phyloP scores from a whole-genome alignment of 768 basidiomycete genomes.

The Russula dissimulans region DNA sequence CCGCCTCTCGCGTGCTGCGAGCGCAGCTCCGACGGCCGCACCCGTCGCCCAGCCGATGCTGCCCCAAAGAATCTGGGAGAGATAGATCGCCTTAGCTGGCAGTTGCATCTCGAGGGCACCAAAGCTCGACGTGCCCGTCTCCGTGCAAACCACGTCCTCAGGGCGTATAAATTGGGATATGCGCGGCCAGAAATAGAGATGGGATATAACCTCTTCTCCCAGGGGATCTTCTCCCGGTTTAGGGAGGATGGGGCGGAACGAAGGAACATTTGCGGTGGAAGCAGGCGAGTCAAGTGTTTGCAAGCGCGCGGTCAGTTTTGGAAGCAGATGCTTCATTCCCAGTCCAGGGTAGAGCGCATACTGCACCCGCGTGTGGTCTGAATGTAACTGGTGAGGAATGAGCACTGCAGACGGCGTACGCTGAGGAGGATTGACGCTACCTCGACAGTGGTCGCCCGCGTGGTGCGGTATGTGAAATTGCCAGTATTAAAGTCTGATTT shows the following conservation, averaged over 20 bases:
- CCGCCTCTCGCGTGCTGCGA: slow-evolving; percentile 61
- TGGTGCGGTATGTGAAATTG: slow-evolving; percentile 71
- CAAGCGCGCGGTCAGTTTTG: slow-evolving; percentile 53
- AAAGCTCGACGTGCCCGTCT: slow-evolving; percentile 85
- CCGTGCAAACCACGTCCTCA: slow-evolving; percentile 72
- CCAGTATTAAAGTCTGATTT: slow-evolving; percentile 85
- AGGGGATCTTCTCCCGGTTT: slow-evolving; percentile 39
- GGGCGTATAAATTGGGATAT: slow-evolving; percentile 60
- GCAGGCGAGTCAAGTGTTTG: slow-evolving; percentile 34
- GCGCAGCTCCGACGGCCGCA: slow-evolving; percentile 66
- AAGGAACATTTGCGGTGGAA: slow-evolving; percentile 38
- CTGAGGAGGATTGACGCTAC: slow-evolving; percentile 27
- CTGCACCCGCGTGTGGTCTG: slow-evolving; percentile 57
- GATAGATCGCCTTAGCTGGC: slow-evolving; percentile 55
- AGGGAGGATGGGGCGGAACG: slow-evolving; percentile 24
- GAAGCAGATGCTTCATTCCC: slow-evolving; percentile 72
- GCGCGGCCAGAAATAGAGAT: slow-evolving; percentile 80
- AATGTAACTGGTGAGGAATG: slow-evolving; percentile 51
- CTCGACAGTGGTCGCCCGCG: slow-evolving; percentile 51
- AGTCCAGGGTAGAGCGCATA: slow-evolving; percentile 55
- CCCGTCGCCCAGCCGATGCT: slow-evolving; percentile 88
- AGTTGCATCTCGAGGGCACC: slow-evolving; percentile 76
- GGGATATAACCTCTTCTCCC: slow-evolving; percentile 47
- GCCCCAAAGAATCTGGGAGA: slow-evolving; percentile 83
- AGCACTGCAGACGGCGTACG: not conserved